phyloP scores from a whole-genome alignment of 352 stramenopile genomes.

The Pythium coloratum region DNA sequence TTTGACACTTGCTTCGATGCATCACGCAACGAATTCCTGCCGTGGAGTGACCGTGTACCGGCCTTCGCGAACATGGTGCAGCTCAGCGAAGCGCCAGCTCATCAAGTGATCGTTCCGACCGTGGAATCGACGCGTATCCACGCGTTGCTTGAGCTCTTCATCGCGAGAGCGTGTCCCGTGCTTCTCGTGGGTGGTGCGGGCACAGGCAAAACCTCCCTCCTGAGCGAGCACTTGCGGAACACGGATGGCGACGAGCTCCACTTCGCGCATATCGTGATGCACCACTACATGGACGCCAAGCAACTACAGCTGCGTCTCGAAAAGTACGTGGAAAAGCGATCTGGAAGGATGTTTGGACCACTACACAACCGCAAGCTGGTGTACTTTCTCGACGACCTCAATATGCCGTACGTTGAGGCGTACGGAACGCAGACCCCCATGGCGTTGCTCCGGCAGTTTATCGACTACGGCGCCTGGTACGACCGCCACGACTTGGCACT shows the following conservation, averaged over 20 bases:
- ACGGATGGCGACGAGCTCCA: conserved; percentile 58
- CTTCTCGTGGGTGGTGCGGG: conserved; percentile 83
- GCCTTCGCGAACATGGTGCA: conserved; percentile 17
- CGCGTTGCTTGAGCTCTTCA: conserved; percentile 58
- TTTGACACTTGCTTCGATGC: conserved; percentile 86
- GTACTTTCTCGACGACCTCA: conserved; percentile 92
- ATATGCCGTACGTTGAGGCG: conserved; percentile 85
- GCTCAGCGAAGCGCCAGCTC: conserved; percentile 50
- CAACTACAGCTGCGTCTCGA: conserved; percentile 81
- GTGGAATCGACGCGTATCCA: conserved; percentile 73
- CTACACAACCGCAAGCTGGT: conserved; percentile 76
- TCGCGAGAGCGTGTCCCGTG: conserved; percentile 46
- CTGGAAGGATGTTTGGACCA: conserved; percentile 82
- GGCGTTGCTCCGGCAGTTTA: conserved; percentile 87
- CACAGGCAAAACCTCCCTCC: conserved; percentile 83
- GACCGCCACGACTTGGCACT: conserved; percentile 83
- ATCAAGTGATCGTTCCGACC: conserved; percentile 73
- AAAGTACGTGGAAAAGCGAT: conserved; percentile 84
- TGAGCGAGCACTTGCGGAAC: conserved; percentile 64
- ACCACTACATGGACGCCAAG: conserved; percentile 88
- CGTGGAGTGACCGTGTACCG: conserved; percentile 74
- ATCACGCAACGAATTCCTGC: conserved; percentile 68
- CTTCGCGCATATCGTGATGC: conserved; percentile 67
- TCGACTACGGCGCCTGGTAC: conserved; percentile 92
- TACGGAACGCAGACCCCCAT: conserved; percentile 91